Evolutionary conservation across 2,329 filamentous ascomycete genomes (phyloP), one percentile per base, ranked within the genome.

Genomic region (Claviceps quebecensis): DNA sequence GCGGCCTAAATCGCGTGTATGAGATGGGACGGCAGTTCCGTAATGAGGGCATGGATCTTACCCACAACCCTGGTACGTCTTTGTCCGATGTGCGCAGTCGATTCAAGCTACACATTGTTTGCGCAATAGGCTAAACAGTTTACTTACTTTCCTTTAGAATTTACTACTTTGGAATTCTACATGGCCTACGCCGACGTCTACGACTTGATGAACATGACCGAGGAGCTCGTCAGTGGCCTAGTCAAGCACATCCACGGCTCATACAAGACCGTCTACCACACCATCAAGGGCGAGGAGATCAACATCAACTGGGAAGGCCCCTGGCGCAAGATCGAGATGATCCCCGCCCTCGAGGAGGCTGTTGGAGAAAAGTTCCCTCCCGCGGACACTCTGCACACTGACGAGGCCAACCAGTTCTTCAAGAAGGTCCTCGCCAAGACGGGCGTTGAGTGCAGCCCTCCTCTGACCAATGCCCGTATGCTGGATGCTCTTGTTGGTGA

Each of bases 121-220:
- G 2, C 9, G 2, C 45, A 34, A 43, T 14, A 14, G 2, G 26
- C 51, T 22, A 19, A 46, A 56, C 58, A 45, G 9, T 1, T 34
- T n/a, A 34, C 16, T 11, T 5, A n/a, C n/a, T n/a, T n/a, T 3
- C n/a, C 13, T 34, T n/a, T 45, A 40, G 93, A 98, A 67, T 98
- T 98, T 74, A 98, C 93, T 44, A 95, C 88, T 26, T 87, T 88
- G 67, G 93, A 98, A 69, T 97, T 97, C 72, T 98, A 98, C 71
- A 83, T 86, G 79, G 91, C 93, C 3, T 97, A 89, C 59, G 86
- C 85, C 52, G 89, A 95, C 68, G 81, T 95, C 59, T 86, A 94
- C 68, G 93, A 97, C 64, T 74, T 96, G 54, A 68, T 69, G 61
- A 73, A 86, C 54, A 78, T 88, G 63, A 97, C 93, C 1, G 93